A percentile compares a stretch with the other conserved stretches of the same genome.
Evolutionary conservation across 208 protist species (phyloP).

Genomic region (Strigomonas galati): DNA sequence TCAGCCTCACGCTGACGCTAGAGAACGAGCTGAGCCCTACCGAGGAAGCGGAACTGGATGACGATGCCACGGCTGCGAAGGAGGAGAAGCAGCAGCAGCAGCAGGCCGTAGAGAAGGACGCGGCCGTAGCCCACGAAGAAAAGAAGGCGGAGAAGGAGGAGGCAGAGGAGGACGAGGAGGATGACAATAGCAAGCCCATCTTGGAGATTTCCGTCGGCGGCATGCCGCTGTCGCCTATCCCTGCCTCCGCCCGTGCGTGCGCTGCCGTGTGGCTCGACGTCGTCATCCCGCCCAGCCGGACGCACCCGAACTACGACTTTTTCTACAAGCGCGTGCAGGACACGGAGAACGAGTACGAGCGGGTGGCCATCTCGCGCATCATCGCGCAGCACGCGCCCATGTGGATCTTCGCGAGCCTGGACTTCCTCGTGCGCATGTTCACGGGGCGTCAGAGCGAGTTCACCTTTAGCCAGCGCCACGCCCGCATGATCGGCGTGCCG

Average conservation of each 20-base stretch:
- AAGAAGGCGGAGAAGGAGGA: not conserved
- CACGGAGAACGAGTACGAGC: slow-evolving; percentile 71
- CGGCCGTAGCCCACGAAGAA: not conserved
- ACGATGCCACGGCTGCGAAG: too few relatives aligned
- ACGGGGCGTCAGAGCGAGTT: slow-evolving; percentile 60
- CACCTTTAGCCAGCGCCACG: slow-evolving; percentile 40
- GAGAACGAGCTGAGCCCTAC: not conserved
- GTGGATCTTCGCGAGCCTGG: slow-evolving; percentile 34
- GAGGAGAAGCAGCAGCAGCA: not conserved
- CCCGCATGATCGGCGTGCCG: slow-evolving; percentile 47
- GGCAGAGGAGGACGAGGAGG: not conserved
- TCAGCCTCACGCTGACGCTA: not conserved
- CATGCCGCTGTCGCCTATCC: slow-evolving; percentile 35
- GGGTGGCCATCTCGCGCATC: slow-evolving; percentile 59
- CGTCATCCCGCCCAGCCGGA: slow-evolving; percentile 68
- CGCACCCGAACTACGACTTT: slow-evolving; percentile 62
- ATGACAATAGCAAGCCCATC: slow-evolving; percentile 12
- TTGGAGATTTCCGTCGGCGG: slow-evolving; percentile 35
- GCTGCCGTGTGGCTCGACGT: slow-evolving; percentile 67
- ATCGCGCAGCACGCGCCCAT: slow-evolving; percentile 54
- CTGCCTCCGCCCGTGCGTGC: slow-evolving; percentile 43
- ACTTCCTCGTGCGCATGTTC: slow-evolving; percentile 71
- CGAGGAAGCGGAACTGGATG: not conserved
- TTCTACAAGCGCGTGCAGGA: slow-evolving; percentile 76
- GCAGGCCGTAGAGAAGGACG: slow-evolving; percentile 3